Evolutionary conservation across 2,329 filamentous ascomycete species (phyloP).

Genomic region (Fusarium stilboides): DNA sequence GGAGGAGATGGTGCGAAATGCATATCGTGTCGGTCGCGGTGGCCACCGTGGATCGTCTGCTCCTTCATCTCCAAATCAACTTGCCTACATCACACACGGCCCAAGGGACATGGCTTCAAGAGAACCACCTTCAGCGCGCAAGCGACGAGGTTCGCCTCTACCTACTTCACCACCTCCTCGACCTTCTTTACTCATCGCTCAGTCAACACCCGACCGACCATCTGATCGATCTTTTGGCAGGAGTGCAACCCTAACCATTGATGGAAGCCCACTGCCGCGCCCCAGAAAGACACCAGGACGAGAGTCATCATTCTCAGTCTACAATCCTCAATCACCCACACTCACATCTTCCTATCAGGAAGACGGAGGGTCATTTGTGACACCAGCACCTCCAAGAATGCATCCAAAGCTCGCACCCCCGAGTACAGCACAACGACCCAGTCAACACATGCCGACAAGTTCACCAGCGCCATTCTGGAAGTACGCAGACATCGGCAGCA

Average conservation of each 20-base stretch:
- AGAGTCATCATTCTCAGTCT: constrained; percentile 64
- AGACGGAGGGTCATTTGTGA: constrained; percentile 74
- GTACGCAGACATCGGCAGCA: constrained; percentile 83
- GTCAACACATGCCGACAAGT: constrained; percentile 88
- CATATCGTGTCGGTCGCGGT: constrained; percentile 72
- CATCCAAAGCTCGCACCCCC: constrained; percentile 83
- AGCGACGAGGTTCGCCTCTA: constrained; percentile 69
- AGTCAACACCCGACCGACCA: constrained; percentile 72
- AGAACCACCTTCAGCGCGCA: constrained; percentile 68
- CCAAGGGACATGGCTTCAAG: constrained; percentile 68
- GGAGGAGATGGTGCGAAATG: constrained; percentile 89
- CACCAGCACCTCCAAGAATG: constrained; percentile 80
- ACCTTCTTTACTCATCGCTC: constrained; percentile 64
- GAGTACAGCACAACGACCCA: constrained; percentile 84
- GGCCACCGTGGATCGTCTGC: constrained; percentile 78
- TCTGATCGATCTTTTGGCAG: constrained; percentile 58
- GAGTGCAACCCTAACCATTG: constrained; percentile 61
- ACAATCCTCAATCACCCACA: constrained; percentile 71
- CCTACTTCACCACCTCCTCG: constrained; percentile 70
- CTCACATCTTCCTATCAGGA: constrained; percentile 76
- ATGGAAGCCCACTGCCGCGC: constrained; percentile 74
- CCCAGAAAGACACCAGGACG: constrained; percentile 64
- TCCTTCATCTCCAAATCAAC: constrained; percentile 76
- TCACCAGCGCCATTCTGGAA: constrained; percentile 92
- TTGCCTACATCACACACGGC: constrained; percentile 73